Evolutionary conservation across 2,329 filamentous ascomycete genomes (phyloP), one percentile per base, ranked within the genome.

Genomic region (Hysterium pulicare): DNA sequence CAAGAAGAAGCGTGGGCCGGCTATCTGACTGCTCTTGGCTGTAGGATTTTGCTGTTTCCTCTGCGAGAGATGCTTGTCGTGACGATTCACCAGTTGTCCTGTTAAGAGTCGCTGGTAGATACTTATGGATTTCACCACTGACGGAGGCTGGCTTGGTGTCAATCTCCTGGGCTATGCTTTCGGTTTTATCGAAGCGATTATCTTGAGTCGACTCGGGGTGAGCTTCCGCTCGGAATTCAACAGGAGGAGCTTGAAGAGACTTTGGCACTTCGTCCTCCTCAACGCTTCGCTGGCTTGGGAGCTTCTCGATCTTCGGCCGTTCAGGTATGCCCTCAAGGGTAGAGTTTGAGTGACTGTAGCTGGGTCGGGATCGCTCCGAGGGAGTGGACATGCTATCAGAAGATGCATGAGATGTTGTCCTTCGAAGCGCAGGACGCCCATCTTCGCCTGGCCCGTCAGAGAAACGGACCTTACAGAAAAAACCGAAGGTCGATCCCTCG

Each of bases 1-100:
- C 73, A 1, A 76, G 54, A 0, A 76, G 60, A 5, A 67, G 42
- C 2, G 58, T 64, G 8, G 49, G 46, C 8, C 52, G 53, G 3
- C 40, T 34, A 16, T 58, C 50, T 3, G 46, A 48, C n/a, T 40
- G 11, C 13, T 41, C 23, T 3, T 39, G 2, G 59, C 53, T 15
- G 38, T 41, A 2, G 41, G n/a, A 10, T 15, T 15, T 19, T n/a
- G 36, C 8, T 16, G 24, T 8, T 17, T 30, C 24, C 21, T 30
- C 22, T 7, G 13, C 21, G n/a, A 8, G 10, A 9, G 16, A 13
- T n/a, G 46, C 38, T 41, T 63, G 62, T 15, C 56, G 53, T 22
- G 47, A 30, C 7, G 57, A 59, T 37, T 65, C 59, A 2, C 61
- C 61, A 6, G 33, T 44, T 20, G 40, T 20, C 8, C 36, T 22